Evolutionary conservation across 2,329 filamentous ascomycete species (phyloP), one percentile per base, ranked within the genome.

Genomic region (Sporothrix protearum): DNA sequence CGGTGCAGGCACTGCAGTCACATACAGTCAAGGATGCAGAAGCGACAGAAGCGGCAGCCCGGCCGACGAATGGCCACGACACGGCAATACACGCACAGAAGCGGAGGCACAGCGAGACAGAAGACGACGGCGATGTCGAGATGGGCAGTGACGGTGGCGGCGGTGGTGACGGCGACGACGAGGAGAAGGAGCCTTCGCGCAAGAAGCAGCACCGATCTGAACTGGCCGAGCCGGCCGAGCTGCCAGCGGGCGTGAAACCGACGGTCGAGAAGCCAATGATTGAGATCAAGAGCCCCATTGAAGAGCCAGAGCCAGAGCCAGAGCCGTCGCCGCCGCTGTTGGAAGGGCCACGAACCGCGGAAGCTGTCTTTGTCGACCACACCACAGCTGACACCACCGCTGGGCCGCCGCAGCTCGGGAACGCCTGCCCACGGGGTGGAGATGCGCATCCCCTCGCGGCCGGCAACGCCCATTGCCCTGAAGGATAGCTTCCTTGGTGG

Each of bases 391-490:
- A 83, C 85, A 10, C 83, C 84, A 7, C 78, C 80, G 3, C 76
- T 85, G 64, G 77, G 78, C 19, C 83, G 86, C 30, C 83, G 84
- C 64, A 81, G 83, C 1, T 88, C 86, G 1, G 81, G 81, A 12
- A 86, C 86, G 5, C 87, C 85, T 0, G 82, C 81, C 0, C 83
- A 87, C 45, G 87, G 86, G 72, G 81, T 88, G 67, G 88, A 89
- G 79, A 83, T 90, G 49, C 84, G 87, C 75, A 90, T 91, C 63
- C 87, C 88, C 14, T 90, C 88, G 1, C 82, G 88, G 49, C 88
- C 88, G 1, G 88, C 88, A 2, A 90, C 88, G 3, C 88, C 88
- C 7, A 80, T 78, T 36, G 81, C 83, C 10, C 78, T 80, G 10
- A 69, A 49, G 67, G 70, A 69, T 12, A 64, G 53, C 30, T 68